A percentile compares a stretch with the other conserved stretches of the same genome.
Evolutionary conservation across 768 basidiomycete genomes (phyloP).

Genomic region (Obba rivulosa): DNA sequence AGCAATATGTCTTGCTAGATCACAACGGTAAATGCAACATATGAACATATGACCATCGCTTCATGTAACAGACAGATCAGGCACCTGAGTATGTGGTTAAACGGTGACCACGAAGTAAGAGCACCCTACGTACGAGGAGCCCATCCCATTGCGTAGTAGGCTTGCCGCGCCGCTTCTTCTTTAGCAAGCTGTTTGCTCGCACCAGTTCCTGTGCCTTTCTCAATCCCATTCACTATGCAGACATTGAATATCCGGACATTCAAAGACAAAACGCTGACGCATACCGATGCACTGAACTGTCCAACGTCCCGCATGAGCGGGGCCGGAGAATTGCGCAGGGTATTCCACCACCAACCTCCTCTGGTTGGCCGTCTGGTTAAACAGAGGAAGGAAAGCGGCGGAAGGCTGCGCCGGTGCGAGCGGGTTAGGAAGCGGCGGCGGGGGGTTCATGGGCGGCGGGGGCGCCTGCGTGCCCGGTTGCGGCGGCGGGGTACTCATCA

Average conservation of each 20-base stretch:
- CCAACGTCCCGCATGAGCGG: conserved; percentile 67
- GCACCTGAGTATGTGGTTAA: background rate
- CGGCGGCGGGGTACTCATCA: conserved; percentile 9
- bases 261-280: conserved; percentile 15
- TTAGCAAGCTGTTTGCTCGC: conserved; percentile 71
- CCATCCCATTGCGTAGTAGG: conserved; percentile 76
- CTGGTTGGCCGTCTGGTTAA: conserved; percentile 70
- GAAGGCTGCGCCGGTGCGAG: conserved; percentile 59
- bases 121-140: conserved; percentile 31
- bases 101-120: background rate
- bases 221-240: conserved; percentile 60
- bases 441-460: conserved; percentile 24
- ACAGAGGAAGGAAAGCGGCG: conserved; percentile 62
- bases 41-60: background rate
- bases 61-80: background rate
- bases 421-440: conserved; percentile 41
- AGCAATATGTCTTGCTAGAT: conserved; percentile 5
- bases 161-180: conserved; percentile 69
- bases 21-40: conserved; percentile 2
- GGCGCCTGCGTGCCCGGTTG: conserved; percentile 33
- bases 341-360: conserved; percentile 61
- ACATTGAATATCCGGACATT: background rate
- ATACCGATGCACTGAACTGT: conserved; percentile 62
- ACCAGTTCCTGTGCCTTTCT: conserved; percentile 61
- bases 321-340: conserved; percentile 53